Base-by-base conservation (phyloP, 2,329 filamentous ascomycete genomes). In the Fusarium concolor region DNA sequence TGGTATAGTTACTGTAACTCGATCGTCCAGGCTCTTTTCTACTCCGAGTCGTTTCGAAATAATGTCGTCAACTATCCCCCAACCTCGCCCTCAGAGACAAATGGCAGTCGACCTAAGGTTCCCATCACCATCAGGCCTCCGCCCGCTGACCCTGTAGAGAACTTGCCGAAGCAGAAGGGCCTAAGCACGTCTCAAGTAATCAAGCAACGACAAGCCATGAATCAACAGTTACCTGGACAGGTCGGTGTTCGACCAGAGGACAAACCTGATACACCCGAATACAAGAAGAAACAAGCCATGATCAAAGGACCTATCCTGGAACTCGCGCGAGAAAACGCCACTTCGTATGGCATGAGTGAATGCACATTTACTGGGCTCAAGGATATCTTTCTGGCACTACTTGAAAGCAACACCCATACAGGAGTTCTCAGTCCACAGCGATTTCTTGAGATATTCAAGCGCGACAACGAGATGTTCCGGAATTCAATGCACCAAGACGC, bases 401-500 rank as follows among this genome's bases (percentile, higher is more conserved):
- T 96, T 56, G 90, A 91, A 52, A 94, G 92, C 77, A 84, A 88
- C 62, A 92, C 92, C 39, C 89, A 94, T 56, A 96, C 92, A 9
- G 96, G 96, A 17, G 93, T 99, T 12, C 86, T 98, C 41, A 97
- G 94, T 75, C 96, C 96, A 2, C 90, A 95, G 74, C 91, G 94
- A 65, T 97, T 99, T 68, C 84, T 99, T 35, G 95, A 99, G 76
- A 94, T 97, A 26, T 89, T 99, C 75, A 93, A 94, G 76, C 89
- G 92, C 66, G 93, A 98, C 73, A 97, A 99, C 77, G 96, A 99
- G 78, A 94, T 97, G 91, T 99, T 99, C 75, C 90, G 94, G 60
- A 95, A 94, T 38, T 92, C 94, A 6, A 97, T 97, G 92, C 96
- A 99, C 78, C 96, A 99, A 77, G 96, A 99, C 77, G 96, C 96